phyloP scores from a whole-genome alignment of 2,329 filamentous ascomycete species.

The Cercospora beticola region DNA sequence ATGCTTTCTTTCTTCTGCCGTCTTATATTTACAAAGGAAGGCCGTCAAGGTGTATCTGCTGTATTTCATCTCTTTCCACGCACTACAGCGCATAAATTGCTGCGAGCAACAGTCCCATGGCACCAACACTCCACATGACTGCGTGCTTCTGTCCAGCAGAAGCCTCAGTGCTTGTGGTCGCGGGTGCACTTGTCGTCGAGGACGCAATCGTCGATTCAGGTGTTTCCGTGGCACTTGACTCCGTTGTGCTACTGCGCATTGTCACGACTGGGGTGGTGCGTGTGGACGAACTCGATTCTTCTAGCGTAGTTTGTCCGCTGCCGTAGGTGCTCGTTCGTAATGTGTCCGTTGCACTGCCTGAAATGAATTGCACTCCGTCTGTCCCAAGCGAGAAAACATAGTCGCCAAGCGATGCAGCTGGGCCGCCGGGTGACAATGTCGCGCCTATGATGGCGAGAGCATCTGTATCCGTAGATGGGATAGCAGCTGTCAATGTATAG shows the following conservation, averaged over 20 bases:
- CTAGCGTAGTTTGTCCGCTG: constrained; percentile 4
- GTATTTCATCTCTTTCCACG: neutral
- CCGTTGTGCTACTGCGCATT: constrained; percentile 3
- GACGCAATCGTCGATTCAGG: neutral
- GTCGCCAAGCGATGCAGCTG: neutral
- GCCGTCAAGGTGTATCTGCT: neutral
- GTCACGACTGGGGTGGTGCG: neutral
- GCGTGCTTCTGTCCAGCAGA: constrained; percentile 8
- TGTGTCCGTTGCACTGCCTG: neutral
- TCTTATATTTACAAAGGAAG: neutral
- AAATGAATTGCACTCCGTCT: constrained; percentile 5
- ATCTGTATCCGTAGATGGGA: constrained; percentile 6
- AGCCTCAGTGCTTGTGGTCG: constrained; percentile 5
- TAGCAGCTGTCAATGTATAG: constrained; percentile 9
- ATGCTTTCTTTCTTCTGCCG: neutral
- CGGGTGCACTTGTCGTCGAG: neutral
- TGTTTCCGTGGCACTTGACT: neutral
- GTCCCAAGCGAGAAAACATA: constrained; percentile 8
- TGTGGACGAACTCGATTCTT: neutral
- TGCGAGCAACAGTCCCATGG: neutral
- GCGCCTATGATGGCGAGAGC: constrained; percentile 9
- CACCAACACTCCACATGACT: constrained; percentile 7
- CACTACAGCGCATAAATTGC: neutral
- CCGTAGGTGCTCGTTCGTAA: constrained; percentile 7
- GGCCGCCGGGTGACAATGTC: neutral